Base-by-base conservation (phyloP, 2,329 filamentous ascomycete genomes). In the Botrytis medusae region DNA sequence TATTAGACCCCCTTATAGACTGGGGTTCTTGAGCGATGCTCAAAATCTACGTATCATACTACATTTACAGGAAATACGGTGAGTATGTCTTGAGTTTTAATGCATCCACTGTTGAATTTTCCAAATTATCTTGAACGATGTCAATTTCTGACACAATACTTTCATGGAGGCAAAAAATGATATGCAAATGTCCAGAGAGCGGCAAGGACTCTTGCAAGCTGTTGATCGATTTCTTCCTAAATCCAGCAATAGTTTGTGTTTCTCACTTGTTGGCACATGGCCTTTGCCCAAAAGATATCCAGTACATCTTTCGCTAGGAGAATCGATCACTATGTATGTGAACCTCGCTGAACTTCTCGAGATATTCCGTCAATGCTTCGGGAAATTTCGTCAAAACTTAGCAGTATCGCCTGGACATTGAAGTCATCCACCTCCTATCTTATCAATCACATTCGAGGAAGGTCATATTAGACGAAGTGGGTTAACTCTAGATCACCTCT, bases 261-360 rank as follows among this genome's bases (percentile, higher is more conserved):
- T 64, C 29, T 8, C 44, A 29, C 62, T 48, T 7, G 44, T 46
- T 4, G 42, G 10, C 20, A 6, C 5, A 32, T 64, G 18, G 42
- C 18, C 9, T 34, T 25, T 64, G 1, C 42, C 18, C 42, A 1
- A 2, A 25, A 4, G 8, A 2, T 6, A 29, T 7, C 9, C 40
- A 18, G 7, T 8, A 5, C 8, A 1, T 4, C 44, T 42, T 12
- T 16, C 10, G 5, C 14, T 9, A 1, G 18, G 1, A 29, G 1
- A 29, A 2, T 16, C 25, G 16, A 20, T 16, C 12, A 4, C 22
- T 12, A 29, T 46, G 40, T 64, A 29, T 32, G 8, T 64, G 0
- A 20, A 10, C n/a, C 32, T 32, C 2, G 14, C 6, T 18, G 6
- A 57, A 16, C 12, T 4, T n/a, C 48, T 51, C 12, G 25, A n/a